These are phyloP conservation scores for Solanum megistacrolobum DNA, from an alignment of 257 asterid species.

Conservation along the genomic window DNA sequence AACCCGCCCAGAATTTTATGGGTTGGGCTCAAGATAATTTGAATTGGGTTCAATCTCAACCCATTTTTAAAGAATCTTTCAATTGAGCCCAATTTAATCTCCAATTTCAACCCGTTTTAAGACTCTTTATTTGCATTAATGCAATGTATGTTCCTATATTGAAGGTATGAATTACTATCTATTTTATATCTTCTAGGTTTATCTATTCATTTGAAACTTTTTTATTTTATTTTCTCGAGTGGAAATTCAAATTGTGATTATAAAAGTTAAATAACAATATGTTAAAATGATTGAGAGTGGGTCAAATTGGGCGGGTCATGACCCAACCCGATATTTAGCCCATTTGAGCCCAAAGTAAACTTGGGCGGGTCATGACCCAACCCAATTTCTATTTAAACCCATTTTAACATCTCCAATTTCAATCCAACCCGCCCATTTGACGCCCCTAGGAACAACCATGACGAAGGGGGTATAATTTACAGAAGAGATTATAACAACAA, in stretches of 20 bases:
- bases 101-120: background rate
- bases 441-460: background rate
- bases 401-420: too few relatives aligned
- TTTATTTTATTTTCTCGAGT: background rate
- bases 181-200: background rate
- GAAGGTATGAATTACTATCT: background rate
- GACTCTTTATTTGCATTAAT: background rate
- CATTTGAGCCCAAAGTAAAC: background rate
- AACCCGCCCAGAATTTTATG: background rate
- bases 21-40: background rate
- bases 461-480: background rate
- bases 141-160: background rate
- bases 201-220: background rate
- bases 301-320: background rate
- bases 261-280: background rate
- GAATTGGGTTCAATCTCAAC: background rate
- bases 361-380: background rate
- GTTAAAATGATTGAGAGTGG: background rate
- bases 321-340: background rate
- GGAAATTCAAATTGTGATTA: background rate
- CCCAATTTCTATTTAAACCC: background rate
- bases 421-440: background rate
- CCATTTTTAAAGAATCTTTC: background rate
- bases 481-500: background rate
- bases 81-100: background rate